Evolutionary conservation across 148 eudicot species (phyloP).

Genomic region (Heliamphora exappendiculata): DNA sequence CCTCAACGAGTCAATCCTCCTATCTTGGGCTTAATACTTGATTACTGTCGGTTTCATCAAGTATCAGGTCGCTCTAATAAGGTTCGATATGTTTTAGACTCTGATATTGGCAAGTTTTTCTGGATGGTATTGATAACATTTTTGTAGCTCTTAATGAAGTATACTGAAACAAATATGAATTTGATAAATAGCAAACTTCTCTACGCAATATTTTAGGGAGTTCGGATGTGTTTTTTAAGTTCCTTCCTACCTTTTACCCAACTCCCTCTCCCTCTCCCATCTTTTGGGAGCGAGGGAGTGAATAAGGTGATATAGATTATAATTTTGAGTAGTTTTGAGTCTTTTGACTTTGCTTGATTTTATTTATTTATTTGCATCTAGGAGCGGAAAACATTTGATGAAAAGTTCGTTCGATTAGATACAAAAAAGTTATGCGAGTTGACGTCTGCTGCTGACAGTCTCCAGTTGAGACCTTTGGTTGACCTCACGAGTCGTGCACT

Average conservation of each 20-base stretch:
- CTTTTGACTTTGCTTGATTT: not conserved
- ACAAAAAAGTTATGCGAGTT: conserved; percentile 62
- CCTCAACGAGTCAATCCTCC: conserved; percentile 73
- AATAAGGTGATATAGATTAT: not conserved
- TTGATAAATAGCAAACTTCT: not conserved
- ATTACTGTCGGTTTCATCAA: conserved; percentile 83
- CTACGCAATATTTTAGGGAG: not conserved
- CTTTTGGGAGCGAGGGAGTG: not conserved
- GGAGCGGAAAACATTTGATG: conserved; percentile 78
- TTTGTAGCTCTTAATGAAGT: not conserved
- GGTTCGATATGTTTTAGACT: conserved; percentile 30
- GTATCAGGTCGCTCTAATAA: conserved; percentile 73
- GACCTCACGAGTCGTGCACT: conserved; percentile 76
- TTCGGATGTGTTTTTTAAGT: not conserved
- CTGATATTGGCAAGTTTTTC: not conserved
- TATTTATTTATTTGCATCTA: conserved; percentile 13
- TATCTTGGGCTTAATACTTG: conserved; percentile 55
- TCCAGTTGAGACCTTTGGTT: conserved; percentile 67
- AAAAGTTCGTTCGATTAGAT: conserved; percentile 53
- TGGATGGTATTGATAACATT: not conserved
- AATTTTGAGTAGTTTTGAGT: not conserved
- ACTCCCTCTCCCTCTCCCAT: not conserved
- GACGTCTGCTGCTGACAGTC: conserved; percentile 77
- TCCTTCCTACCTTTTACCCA: not conserved
- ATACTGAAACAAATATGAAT: not conserved